Base-by-base conservation (phyloP, 805 yeast genomes). In the Kluyveromyces siamensis region DNA sequence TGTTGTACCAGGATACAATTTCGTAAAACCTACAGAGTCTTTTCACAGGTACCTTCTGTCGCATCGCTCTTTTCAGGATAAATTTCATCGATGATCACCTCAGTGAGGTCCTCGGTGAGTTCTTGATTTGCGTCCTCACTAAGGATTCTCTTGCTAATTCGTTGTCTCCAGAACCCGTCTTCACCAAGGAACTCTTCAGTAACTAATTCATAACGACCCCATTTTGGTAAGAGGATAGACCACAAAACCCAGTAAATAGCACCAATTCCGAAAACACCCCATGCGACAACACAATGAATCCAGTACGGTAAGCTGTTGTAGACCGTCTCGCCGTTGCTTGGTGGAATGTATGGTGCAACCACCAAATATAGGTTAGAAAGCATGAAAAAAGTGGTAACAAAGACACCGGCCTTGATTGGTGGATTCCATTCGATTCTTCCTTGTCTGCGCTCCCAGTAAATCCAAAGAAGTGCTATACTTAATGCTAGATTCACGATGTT, bases 301-400 rank as follows among this genome's bases (percentile, higher is more conserved):
- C 80, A 86, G 69, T 86, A 86, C 27, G 95, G 95, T 58, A 86
- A 69, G 45, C 63, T 55, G n/a, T 77, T 65, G 72, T 86, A 86
- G 47, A 86, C 89, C 37, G 75, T 72, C 67, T 84, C 83, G 36
- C 83, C 85, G 17, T 59, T 71, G 18, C 72, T 61, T 44, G 95
- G 95, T 41, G 93, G 88, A 52, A 86, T 74, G 61, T 83, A 86
- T 45, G 95, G 95, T 33, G 91, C 90, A 49, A 79, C 76, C 47
- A 84, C 74, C 58, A 86, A 71, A 61, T 84, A 86, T 30, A 83
- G 57, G 11, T 87, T 81, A 9, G 87, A 73, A 46, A 85, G 65
- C 46, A 75, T 70, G 65, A 86, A 86, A 71, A 83, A 85, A 1
- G 72, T 21, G 13, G 78, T 76, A 36, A 84, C 82, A n/a, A 81